Conservation (phyloP, 768 basidiomycete genomes). For the Lactifluus echinatus region DNA sequence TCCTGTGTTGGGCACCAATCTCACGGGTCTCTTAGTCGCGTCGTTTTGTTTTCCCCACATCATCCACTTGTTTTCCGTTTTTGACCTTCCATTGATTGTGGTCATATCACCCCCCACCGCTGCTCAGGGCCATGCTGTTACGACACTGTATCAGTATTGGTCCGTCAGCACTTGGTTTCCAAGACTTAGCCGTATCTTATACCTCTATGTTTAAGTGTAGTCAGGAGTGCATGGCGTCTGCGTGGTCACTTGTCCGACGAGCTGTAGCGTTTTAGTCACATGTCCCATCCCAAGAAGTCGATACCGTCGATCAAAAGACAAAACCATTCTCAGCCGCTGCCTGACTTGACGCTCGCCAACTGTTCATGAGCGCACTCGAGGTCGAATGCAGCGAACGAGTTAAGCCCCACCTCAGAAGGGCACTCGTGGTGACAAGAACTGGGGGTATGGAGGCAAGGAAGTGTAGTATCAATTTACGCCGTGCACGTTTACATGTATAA, state of each 20-base stretch:
- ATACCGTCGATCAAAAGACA: too few relatives aligned
- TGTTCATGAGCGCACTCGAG: too few relatives aligned
- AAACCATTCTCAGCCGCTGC: too few relatives aligned
- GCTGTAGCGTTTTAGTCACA: not conserved
- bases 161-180: conserved; percentile 2
- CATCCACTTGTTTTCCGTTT: not conserved
- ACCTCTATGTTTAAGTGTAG: not conserved
- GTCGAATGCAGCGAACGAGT: too few relatives aligned
- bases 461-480: too few relatives aligned
- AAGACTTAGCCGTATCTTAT: not conserved
- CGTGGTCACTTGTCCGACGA: not conserved
- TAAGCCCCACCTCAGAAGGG: too few relatives aligned
- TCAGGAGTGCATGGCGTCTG: not conserved
- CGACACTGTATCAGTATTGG: not conserved
- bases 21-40: not conserved
- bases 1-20: not conserved
- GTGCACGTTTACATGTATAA: too few relatives aligned
- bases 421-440: too few relatives aligned
- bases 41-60: not conserved
- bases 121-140: not conserved
- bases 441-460: too few relatives aligned
- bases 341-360: too few relatives aligned
- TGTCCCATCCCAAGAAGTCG: too few relatives aligned
- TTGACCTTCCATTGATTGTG: not conserved
- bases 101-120: not conserved